Evolutionary conservation across 176 grass and related monocot genomes (phyloP).

Genomic region (Aegilops longissima): DNA sequence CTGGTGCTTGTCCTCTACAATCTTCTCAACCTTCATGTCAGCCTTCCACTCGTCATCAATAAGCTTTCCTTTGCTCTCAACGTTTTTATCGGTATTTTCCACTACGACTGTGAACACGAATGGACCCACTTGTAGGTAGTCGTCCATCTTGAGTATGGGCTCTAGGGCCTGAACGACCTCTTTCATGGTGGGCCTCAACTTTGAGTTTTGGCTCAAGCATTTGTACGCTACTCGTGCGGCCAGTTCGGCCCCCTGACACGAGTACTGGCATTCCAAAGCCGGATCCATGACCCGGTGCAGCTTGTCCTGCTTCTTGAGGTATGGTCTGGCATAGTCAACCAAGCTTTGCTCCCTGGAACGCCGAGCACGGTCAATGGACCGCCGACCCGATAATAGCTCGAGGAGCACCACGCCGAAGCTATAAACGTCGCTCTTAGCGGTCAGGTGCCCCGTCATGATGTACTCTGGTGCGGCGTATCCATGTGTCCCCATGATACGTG

Average conservation of each 20-base stretch:
- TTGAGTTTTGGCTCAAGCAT: constrained; percentile 60
- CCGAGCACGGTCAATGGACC: constrained; percentile 43
- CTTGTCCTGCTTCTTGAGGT: constrained; percentile 44
- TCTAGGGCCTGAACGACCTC: constrained; percentile 63
- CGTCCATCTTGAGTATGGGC: constrained; percentile 52
- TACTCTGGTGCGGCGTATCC: constrained; percentile 82
- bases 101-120: constrained; percentile 67
- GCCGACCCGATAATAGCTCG: constrained; percentile 52
- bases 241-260: constrained; percentile 32
- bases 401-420: constrained; percentile 75
- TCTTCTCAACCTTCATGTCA: constrained; percentile 13
- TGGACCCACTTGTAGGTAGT: constrained; percentile 38
- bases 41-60: neutral
- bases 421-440: constrained; percentile 70
- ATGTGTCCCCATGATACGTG: constrained; percentile 76
- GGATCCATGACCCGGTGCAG: constrained; percentile 58
- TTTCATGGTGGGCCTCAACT: constrained; percentile 70
- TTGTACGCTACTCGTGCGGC: constrained; percentile 61
- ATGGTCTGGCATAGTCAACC: constrained; percentile 60
- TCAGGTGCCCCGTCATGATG: constrained; percentile 73
- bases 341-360: constrained; percentile 59
- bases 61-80: neutral
- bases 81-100: constrained; percentile 5
- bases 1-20: constrained; percentile 28
- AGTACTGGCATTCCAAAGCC: constrained; percentile 55